Conservation (phyloP, 176 grass and related monocot species). For the Poa annua region DNA sequence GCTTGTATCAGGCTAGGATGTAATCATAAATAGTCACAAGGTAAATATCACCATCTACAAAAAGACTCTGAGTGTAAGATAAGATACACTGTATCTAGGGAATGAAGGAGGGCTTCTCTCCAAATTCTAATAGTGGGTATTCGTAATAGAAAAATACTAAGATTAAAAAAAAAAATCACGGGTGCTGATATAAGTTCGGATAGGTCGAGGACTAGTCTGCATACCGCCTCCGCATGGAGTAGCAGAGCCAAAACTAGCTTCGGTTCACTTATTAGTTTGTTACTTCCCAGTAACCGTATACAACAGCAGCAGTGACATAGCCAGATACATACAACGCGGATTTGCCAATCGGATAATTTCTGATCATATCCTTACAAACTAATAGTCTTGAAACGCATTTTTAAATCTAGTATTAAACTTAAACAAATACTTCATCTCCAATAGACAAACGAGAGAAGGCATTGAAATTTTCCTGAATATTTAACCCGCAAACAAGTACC, state of each 20-base stretch:
- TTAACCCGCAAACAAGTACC: neutral
- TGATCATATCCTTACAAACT: neutral
- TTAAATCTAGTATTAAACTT: neutral
- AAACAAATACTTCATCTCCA: neutral
- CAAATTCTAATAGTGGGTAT: no score
- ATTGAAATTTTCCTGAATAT: neutral
- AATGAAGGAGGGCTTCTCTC: neutral
- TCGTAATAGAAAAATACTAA: neutral
- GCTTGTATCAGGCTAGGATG: neutral
- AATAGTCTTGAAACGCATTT: neutral
- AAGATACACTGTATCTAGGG: neutral
- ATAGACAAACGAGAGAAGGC: neutral
- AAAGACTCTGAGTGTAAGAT: neutral
- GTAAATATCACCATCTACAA: conserved; percentile 4
- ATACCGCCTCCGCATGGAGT: neutral
- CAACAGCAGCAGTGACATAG: neutral
- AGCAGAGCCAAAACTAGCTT: neutral
- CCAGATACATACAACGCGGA: neutral
- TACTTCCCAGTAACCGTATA: neutral
- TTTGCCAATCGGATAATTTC: neutral
- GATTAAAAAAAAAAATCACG: neutral
- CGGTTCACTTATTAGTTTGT: neutral
- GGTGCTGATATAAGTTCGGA: neutral
- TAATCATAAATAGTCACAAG: neutral
- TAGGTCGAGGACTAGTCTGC: neutral